Evolutionary conservation across 306 rosid species (phyloP), one percentile per base, ranked within the genome.

Genomic region (Lathyrus oleraceus): DNA sequence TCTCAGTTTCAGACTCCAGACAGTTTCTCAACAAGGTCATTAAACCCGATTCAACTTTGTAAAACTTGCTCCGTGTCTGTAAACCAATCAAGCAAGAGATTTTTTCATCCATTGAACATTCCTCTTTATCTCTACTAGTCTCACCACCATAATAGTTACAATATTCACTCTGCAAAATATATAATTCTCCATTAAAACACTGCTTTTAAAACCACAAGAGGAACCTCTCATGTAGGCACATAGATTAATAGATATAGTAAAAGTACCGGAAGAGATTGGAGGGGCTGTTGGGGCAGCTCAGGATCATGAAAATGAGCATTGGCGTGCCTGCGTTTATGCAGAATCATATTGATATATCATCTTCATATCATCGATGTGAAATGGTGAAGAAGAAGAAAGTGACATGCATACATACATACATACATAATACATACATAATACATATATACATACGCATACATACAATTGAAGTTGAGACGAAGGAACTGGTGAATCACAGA

Each of bases 1-100:
- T 77, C 39, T 70, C 79, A 45, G 81, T 59, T 85, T 89, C 98
- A 51, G 73, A 79, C 75, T 89, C 91, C 85, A 89, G 82, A 83
- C 95, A 86, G 8, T 73, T 81, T 81, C 83, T 83, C 73, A 89
- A 76, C 64, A 89, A 76, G 28, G 78, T 30, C 85, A 89, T 89
- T 77, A 92, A 62, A 44, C 92, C 96, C 40, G 49, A 77, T 79
- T 85, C 87, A 81, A 92, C 87, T 69, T 76, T 49, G 77, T 69
- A 54, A 76, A 92, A 80, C 14, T 69, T 9, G 53, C 84, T 71
- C 67, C 74, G 83, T 7, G 52, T 61, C 76, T 87, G 96, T 66
- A 85, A 85, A 71, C 64, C 83, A 86, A 86, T 75, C 85, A 87
- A 72, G 65, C 82, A 74, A 71, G 85, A 67, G 11, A 86, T 42